phyloP scores from a whole-genome alignment of 208 protist species.

The Endotrypanum monterogeii region DNA sequence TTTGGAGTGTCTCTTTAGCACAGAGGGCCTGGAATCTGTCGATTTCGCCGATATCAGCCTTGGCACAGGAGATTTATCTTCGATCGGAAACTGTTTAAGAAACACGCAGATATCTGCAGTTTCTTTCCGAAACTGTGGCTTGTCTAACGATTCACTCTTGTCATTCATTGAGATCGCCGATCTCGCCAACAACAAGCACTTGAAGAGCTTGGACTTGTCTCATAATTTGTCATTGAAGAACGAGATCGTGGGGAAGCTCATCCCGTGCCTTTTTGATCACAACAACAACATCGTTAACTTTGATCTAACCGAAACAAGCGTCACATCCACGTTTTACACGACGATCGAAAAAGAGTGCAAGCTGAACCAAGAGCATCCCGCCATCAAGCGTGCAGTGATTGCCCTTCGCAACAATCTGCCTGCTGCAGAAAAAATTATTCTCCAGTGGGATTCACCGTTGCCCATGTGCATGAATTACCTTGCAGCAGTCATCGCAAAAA shows the following conservation, averaged over 20 bases:
- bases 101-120: slow-evolving; percentile 45
- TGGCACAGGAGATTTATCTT: slow-evolving; percentile 42
- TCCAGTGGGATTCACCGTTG: slow-evolving; percentile 78
- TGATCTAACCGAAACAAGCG: slow-evolving; percentile 57
- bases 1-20: slow-evolving; percentile 49
- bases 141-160: slow-evolving; percentile 51
- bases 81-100: slow-evolving; percentile 54
- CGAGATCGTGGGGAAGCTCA: slow-evolving; percentile 42
- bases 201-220: slow-evolving; percentile 59
- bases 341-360: slow-evolving; percentile 69
- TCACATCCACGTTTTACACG: slow-evolving; percentile 40
- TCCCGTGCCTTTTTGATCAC: slow-evolving; percentile 55
- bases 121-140: slow-evolving; percentile 46
- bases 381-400: slow-evolving; percentile 71
- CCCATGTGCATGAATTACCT: slow-evolving; percentile 67
- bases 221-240: slow-evolving; percentile 63
- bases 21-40: slow-evolving; percentile 42
- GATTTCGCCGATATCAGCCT: slow-evolving; percentile 60
- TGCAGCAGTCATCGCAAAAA: slow-evolving; percentile 50
- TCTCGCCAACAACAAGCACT: slow-evolving; percentile 44
- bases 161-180: slow-evolving; percentile 53
- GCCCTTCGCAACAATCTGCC: slow-evolving; percentile 51
- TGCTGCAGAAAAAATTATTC: slow-evolving; percentile 53
- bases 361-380: slow-evolving; percentile 69
- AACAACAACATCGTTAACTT: slow-evolving; percentile 60